Conservation (phyloP, 371 early-diverging fungal genomes). For the Actinomortierella wolfii region DNA sequence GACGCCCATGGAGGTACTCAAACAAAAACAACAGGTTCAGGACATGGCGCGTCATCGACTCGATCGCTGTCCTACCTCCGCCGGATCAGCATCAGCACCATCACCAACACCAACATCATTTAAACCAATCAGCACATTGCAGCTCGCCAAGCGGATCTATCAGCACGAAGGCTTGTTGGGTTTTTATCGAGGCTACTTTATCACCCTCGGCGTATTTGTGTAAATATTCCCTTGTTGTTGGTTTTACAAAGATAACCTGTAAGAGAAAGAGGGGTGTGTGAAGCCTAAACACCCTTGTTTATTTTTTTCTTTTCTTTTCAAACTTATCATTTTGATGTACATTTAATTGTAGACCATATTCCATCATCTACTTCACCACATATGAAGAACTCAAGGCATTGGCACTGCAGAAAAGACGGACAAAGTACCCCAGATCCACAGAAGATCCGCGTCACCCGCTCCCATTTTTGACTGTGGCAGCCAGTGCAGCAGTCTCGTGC, state of each 20-base stretch:
- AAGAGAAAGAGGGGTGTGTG: too few relatives aligned
- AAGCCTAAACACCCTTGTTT: neutral
- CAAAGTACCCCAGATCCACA: neutral
- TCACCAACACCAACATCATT: neutral
- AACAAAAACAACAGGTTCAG: constrained; percentile 67
- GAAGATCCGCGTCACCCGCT: constrained; percentile 15
- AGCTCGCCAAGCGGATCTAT: constrained; percentile 47
- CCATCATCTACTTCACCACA: constrained; percentile 72
- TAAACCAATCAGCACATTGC: neutral
- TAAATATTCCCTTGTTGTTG: constrained; percentile 6
- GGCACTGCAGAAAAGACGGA: constrained; percentile 17
- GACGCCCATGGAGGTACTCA: constrained; percentile 88
- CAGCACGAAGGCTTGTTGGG: constrained; percentile 65
- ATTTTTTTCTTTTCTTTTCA: constrained; percentile 1
- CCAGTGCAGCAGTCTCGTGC: constrained; percentile 65
- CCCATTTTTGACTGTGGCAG: constrained; percentile 57
- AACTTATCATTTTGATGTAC: neutral
- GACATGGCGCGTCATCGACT: constrained; percentile 7
- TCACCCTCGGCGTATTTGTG: constrained; percentile 75
- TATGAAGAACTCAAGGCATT: constrained; percentile 77
- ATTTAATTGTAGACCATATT: constrained; percentile 57
- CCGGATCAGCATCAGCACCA: neutral
- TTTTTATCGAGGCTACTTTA: constrained; percentile 77
- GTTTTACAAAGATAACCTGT: too few relatives aligned
- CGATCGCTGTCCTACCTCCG: neutral